Evolutionary conservation across 2,329 filamentous ascomycete species (phyloP).

Genomic region (Fusarium continuum): DNA sequence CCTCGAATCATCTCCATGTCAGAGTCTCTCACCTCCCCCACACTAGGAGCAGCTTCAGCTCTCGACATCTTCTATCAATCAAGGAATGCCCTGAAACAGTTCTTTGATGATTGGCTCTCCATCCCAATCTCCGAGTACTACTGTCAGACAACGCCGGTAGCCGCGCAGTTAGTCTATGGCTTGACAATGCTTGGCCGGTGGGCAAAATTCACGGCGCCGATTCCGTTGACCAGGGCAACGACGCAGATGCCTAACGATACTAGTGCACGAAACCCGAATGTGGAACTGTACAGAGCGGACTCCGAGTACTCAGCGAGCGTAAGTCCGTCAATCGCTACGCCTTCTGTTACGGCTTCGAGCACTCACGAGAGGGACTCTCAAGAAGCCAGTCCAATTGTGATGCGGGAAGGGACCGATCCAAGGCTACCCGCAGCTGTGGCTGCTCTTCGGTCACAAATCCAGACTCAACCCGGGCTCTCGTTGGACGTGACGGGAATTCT

Average conservation of each 20-base stretch:
- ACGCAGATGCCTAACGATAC: constrained; percentile 42
- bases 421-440: constrained; percentile 53
- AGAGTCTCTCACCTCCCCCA: constrained; percentile 53
- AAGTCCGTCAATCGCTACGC: constrained; percentile 12
- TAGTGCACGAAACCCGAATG: constrained; percentile 30
- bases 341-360: constrained; percentile 9
- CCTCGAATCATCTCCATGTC: constrained; percentile 53
- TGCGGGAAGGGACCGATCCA: constrained; percentile 49
- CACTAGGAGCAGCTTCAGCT: constrained; percentile 51
- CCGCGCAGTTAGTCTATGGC: constrained; percentile 59
- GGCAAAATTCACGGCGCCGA: constrained; percentile 57
- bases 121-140: constrained; percentile 56
- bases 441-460: constrained; percentile 53
- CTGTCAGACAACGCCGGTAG: constrained; percentile 56
- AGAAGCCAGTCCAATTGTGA: constrained; percentile 28
- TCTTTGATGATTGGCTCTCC: constrained; percentile 59
- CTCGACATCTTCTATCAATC: constrained; percentile 62
- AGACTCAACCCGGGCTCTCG: constrained; percentile 55
- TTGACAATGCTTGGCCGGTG: constrained; percentile 61
- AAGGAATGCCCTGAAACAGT: constrained; percentile 56
- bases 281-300: constrained; percentile 38
- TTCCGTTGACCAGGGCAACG: constrained; percentile 40
- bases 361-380: constrained; percentile 16
- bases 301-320: constrained; percentile 30
- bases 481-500: constrained; percentile 58